phyloP scores from a whole-genome alignment of 495 filamentous ascomycete species.

The Hypoxylon intermedium region DNA sequence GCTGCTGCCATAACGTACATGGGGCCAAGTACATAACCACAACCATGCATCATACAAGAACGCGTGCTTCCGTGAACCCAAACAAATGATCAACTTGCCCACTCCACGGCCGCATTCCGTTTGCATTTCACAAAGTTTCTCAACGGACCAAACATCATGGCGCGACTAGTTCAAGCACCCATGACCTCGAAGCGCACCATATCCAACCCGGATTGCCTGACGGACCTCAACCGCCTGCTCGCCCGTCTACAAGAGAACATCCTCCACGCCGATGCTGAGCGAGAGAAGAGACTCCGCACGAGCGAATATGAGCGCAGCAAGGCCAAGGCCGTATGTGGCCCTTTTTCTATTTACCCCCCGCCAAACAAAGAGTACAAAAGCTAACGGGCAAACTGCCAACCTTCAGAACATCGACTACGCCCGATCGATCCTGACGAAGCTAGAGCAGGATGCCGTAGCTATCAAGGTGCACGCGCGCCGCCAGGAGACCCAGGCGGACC shows the following conservation, averaged over 20 bases:
- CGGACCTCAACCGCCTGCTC: conserved; percentile 76
- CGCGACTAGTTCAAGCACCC: conserved; percentile 40
- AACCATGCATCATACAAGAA: no score
- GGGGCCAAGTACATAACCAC: no score
- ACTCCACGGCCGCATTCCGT: no score
- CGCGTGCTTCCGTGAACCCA: no score
- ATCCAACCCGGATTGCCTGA: conserved; percentile 40
- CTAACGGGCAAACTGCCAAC: conserved; percentile 4
- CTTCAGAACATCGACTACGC: conserved; percentile 81
- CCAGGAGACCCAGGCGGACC: conserved; percentile 70
- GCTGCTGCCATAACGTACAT: no score
- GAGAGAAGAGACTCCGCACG: conserved; percentile 60
- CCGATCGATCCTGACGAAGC: conserved; percentile 71
- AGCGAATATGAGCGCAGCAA: conserved; percentile 76
- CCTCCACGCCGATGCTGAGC: conserved; percentile 68
- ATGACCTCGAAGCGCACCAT: conserved; percentile 32
- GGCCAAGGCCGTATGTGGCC: conserved; percentile 64
- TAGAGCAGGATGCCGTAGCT: conserved; percentile 74
- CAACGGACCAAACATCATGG: conserved; percentile 21
- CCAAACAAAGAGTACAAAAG: not conserved
- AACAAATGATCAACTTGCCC: no score
- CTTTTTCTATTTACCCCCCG: not conserved
- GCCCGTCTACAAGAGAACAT: conserved; percentile 75
- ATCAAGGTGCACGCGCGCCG: conserved; percentile 71
- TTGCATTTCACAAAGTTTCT: not conserved